A percentile compares a stretch with the other conserved stretches of the same genome.
phyloP scores from a whole-genome alignment of 2,329 filamentous ascomycete genomes.

The Aaosphaeria arxii region DNA sequence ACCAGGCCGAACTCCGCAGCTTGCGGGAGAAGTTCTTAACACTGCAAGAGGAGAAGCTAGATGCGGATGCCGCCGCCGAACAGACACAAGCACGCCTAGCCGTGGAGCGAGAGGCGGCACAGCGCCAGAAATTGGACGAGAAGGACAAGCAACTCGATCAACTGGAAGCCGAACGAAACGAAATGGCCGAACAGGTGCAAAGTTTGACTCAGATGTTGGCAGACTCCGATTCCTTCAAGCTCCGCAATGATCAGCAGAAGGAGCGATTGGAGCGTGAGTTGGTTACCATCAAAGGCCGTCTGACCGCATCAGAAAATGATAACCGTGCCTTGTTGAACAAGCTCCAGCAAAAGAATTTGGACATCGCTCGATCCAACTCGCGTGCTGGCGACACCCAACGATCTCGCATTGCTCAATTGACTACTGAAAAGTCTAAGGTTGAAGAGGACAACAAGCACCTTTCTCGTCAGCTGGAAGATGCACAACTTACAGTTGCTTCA shows the following conservation, averaged over 20 bases:
- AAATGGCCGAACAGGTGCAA: constrained; percentile 76
- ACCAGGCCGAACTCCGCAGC: constrained; percentile 78
- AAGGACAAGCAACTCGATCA: constrained; percentile 74
- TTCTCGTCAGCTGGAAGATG: constrained; percentile 79
- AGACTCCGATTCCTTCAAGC: constrained; percentile 82
- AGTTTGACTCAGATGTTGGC: constrained; percentile 83
- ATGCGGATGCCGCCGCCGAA: constrained; percentile 79
- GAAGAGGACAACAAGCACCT: constrained; percentile 82
- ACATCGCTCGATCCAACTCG: constrained; percentile 88
- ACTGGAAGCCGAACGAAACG: constrained; percentile 74
- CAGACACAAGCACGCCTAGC: constrained; percentile 74
- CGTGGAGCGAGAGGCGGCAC: constrained; percentile 72
- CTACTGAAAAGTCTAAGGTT: constrained; percentile 76
- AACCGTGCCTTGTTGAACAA: constrained; percentile 95
- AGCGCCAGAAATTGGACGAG: constrained; percentile 76
- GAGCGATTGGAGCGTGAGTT: constrained; percentile 89
- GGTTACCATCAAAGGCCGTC: constrained; percentile 82
- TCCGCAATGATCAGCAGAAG: constrained; percentile 90
- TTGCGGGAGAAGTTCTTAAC: constrained; percentile 80
- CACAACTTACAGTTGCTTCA: constrained; percentile 76
- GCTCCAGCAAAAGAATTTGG: constrained; percentile 92
- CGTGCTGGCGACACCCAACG: constrained; percentile 81
- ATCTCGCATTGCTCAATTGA: constrained; percentile 70
- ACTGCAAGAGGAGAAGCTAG: constrained; percentile 79
- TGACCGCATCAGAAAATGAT: constrained; percentile 92